Evolutionary conservation across 345 rosid genomes (phyloP).

Genomic region (Citrus reticulata): DNA sequence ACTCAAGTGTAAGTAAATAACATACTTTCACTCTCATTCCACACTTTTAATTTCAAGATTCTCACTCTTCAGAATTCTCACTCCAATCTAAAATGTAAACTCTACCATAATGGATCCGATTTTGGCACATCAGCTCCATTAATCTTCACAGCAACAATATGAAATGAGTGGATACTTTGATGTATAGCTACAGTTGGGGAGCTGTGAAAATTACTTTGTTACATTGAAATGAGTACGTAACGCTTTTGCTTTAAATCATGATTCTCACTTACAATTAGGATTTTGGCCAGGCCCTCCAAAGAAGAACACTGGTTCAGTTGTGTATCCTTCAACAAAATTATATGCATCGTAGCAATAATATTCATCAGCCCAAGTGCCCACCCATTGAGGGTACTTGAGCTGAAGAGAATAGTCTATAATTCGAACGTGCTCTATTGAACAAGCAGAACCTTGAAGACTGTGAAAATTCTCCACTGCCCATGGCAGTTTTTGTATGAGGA

Average conservation of each 20-base stretch:
- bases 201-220: neutral
- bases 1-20: no score
- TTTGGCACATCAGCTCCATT: neutral
- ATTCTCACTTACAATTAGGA: conserved; percentile 23
- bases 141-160: neutral
- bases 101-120: neutral
- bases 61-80: no score
- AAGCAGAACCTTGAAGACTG: conserved; percentile 3
- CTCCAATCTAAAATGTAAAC: no score
- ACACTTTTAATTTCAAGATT: no score
- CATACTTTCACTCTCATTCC: no score
- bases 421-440: conserved; percentile 33
- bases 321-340: conserved; percentile 7
- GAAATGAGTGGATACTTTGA: neutral
- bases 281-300: conserved; percentile 50
- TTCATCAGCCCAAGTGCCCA: conserved; percentile 24
- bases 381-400: conserved; percentile 36
- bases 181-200: neutral
- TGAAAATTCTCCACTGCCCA: conserved; percentile 49
- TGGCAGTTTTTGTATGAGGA: conserved; percentile 50
- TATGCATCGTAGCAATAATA: conserved; percentile 25
- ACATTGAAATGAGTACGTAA: neutral
- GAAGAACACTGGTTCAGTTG: conserved; percentile 29
- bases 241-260: neutral
- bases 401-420: conserved; percentile 34